phyloP scores from a whole-genome alignment of 345 rosid genomes.

The Gossypium longicalyx region DNA sequence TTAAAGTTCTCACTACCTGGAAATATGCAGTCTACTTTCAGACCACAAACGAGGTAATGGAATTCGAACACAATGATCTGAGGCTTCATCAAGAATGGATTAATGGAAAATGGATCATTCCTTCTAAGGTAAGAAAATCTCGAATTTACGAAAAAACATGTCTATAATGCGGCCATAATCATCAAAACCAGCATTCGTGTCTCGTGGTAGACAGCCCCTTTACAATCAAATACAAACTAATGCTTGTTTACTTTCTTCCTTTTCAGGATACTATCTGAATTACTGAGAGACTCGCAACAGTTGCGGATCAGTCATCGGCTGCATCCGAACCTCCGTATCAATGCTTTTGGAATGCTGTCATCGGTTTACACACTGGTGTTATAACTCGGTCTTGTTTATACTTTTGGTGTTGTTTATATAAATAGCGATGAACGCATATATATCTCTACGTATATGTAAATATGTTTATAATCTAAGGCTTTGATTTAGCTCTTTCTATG shows the following conservation, averaged over 20 bases:
- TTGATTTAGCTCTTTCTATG: background rate
- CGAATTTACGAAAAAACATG: background rate
- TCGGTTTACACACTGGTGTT: background rate
- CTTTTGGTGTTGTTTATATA: no score
- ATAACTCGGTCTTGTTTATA: background rate
- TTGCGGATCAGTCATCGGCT: background rate
- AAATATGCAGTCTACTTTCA: conserved; percentile 39
- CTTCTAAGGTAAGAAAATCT: conserved; percentile 34
- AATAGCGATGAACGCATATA: background rate
- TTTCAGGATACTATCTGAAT: background rate
- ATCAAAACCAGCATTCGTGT: background rate
- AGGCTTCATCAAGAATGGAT: conserved; percentile 57
- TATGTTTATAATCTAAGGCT: background rate
- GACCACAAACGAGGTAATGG: conserved; percentile 31
- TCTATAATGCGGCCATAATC: background rate
- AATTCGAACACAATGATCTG: conserved; percentile 31
- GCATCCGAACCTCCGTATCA: background rate
- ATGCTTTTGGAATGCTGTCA: background rate
- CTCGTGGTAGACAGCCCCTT: background rate
- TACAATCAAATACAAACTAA: background rate
- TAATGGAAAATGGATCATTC: conserved; percentile 38
- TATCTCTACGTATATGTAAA: no score
- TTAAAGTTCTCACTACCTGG: conserved; percentile 26
- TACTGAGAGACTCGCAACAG: background rate
- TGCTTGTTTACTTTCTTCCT: background rate